Conservation (phyloP, 345 rosid genomes). For the Nephelium lappaceum region DNA sequence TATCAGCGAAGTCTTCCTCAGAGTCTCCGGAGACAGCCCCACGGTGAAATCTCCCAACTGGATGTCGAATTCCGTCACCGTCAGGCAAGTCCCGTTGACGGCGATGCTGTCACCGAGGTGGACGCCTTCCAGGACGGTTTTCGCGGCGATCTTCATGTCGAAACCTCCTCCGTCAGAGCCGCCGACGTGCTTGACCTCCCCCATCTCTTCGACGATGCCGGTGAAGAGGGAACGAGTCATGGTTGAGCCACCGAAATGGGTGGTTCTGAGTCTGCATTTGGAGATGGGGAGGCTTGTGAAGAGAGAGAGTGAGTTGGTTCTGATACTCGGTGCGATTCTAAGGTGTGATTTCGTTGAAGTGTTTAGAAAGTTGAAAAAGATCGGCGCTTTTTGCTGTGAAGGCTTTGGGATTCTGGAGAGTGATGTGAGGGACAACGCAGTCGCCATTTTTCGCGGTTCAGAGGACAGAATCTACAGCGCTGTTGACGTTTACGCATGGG, state of each 20-base stretch:
- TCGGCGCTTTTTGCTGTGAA: constrained; percentile 12
- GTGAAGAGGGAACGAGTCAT: constrained; percentile 65
- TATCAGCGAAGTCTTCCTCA: constrained; percentile 69
- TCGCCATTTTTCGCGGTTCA: constrained; percentile 29
- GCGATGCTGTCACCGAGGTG: constrained; percentile 87
- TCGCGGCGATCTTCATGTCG: constrained; percentile 61
- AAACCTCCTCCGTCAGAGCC: constrained; percentile 54
- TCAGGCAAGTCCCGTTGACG: constrained; percentile 83
- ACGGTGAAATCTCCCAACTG: constrained; percentile 57
- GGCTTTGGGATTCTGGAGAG: constrained; percentile 25
- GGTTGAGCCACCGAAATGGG: constrained; percentile 23
- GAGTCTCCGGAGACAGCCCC: constrained; percentile 78
- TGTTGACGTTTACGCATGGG: no score
- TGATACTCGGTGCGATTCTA: constrained; percentile 28
- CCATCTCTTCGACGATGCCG: constrained; percentile 91
- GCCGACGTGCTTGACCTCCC: constrained; percentile 59
- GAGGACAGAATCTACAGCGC: neutral
- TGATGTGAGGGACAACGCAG: constrained; percentile 13
- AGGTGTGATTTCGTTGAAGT: constrained; percentile 20
- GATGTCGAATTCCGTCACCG: constrained; percentile 65
- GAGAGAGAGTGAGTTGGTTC: constrained; percentile 34
- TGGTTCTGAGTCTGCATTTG: constrained; percentile 14
- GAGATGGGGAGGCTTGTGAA: constrained; percentile 18
- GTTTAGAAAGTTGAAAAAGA: constrained; percentile 11
- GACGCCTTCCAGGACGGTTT: constrained; percentile 64